Evolutionary conservation across 1,284 basidiomycete genomes (phyloP), one percentile per base, ranked within the genome.

Genomic region (Leccinum huronense): DNA sequence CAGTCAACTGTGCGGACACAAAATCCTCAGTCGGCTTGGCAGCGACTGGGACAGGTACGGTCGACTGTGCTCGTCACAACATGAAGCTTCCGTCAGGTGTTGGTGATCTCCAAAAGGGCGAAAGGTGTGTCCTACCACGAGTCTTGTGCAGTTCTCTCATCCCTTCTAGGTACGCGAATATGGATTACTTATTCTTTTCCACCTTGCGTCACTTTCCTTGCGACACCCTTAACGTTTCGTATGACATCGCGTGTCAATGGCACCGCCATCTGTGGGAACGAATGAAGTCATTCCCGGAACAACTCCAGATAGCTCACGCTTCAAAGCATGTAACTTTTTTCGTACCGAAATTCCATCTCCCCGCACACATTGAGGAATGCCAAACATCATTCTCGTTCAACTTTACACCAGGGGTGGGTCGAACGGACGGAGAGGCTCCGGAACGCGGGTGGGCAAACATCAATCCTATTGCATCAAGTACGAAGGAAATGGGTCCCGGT

Each of bases 401-500:
- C 33, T 57, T 57, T 27, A 34, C 11, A 11, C 55, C 55, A 13
- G 31, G 33, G 5, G 34, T 57, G 6, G 55, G 55, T 5, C 34
- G 55, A 19, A 38, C 55, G 5, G 34, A 57, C 13, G 34, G 55
- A 57, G 55, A 57, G 34, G 55, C 55, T 57, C 55, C 55, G 11
- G 31, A 57, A 57, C 34, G 34, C 9, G 55, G 55, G 34, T 57
- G 55, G 31, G 55, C 31, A 5, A 64, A n/a, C 11, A 58, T 64
- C 30, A 64, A 64, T 16, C 38, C 13, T 2, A 14, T 61, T 1
- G 40, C 63, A 6, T 64, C 57, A 5, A 64, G 63, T 14, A 63
- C 23, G 1, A 64, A 63, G 27, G 63, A 64, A 11, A 64, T 64
- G 61, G 63, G 51, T 0, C 57, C 57, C 3, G 23, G 62, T 5